Percentiles rank a stretch among this genome's conserved stretches.
Conservation (phyloP, 2,329 filamentous ascomycete species). For the Fusarium coicis region DNA sequence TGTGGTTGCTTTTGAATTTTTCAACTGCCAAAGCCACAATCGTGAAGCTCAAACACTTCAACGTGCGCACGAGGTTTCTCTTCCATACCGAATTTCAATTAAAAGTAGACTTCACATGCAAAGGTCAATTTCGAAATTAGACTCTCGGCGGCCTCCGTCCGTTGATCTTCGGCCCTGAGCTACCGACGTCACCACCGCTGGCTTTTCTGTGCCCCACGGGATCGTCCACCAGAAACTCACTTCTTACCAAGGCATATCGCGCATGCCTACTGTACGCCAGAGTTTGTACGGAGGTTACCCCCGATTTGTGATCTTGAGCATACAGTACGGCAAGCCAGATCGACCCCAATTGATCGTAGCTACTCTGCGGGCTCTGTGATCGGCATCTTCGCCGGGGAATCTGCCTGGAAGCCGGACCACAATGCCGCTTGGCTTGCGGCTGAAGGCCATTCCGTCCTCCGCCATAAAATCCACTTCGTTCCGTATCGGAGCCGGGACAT, state of each 20-base stretch:
- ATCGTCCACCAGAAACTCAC: constrained; percentile 28
- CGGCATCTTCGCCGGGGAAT: background rate
- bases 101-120: background rate
- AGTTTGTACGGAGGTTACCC: background rate
- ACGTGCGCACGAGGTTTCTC: background rate
- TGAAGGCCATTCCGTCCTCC: constrained; percentile 13
- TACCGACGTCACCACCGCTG: constrained; percentile 28
- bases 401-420: background rate
- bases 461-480: constrained; percentile 25
- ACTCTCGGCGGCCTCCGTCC: constrained; percentile 19
- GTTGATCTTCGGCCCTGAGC: constrained; percentile 21
- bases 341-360: background rate
- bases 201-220: constrained; percentile 16
- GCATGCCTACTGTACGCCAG: background rate
- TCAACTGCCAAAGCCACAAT: constrained; percentile 13
- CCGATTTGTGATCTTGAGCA: constrained; percentile 13
- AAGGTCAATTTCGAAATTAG: background rate
- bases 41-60: background rate
- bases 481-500: constrained; percentile 14
- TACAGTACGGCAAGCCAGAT: constrained; percentile 7
- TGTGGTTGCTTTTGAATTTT: background rate
- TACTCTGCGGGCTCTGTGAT: background rate
- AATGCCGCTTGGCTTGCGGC: constrained; percentile 20
- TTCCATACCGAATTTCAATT: background rate
- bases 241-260: constrained; percentile 15